Percentiles rank a stretch among this genome's conserved stretches.
These are phyloP conservation scores for Echites panduratus DNA, from an alignment of 257 asterid species.

Conservation along the genomic window DNA sequence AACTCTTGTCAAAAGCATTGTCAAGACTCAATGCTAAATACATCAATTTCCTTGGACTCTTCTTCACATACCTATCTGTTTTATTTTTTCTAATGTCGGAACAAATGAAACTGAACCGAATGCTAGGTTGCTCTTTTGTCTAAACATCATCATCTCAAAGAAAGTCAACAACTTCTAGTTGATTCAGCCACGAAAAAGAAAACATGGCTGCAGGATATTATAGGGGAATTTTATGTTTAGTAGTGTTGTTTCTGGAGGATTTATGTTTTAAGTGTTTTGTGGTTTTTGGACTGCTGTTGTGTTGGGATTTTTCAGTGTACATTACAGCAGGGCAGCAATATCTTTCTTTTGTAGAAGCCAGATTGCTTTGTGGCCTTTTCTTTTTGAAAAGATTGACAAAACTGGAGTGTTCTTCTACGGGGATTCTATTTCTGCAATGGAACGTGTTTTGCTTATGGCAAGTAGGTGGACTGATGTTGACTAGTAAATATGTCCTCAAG, in stretches of 20 bases:
- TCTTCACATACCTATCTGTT: no score
- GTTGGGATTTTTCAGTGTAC: constrained; percentile 52
- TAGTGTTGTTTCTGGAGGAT: constrained; percentile 54
- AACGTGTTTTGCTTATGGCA: constrained; percentile 66
- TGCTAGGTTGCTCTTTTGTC: no score
- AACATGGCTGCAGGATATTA: no score
- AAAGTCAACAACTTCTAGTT: no score
- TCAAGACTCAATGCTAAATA: no score
- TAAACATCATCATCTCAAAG: no score
- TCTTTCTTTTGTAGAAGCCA: constrained; percentile 67
- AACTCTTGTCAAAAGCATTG: no score
- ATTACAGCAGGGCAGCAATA: constrained; percentile 54
- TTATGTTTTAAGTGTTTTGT: constrained; percentile 48
- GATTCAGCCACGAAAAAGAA: no score
- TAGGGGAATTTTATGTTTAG: constrained; percentile 62
- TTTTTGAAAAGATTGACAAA: constrained; percentile 66
- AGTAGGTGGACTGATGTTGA: constrained; percentile 91
- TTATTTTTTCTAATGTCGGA: no score
- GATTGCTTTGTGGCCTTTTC: constrained; percentile 90
- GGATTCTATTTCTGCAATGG: constrained; percentile 52
- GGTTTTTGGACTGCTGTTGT: constrained; percentile 63
- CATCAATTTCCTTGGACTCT: no score
- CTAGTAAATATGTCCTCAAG: constrained; percentile 80
- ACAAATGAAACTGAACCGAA: no score
- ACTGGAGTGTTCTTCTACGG: constrained; percentile 80